Base-by-base conservation (phyloP, 1,139 yeast genomes). In the Pichia sp. region DNA sequence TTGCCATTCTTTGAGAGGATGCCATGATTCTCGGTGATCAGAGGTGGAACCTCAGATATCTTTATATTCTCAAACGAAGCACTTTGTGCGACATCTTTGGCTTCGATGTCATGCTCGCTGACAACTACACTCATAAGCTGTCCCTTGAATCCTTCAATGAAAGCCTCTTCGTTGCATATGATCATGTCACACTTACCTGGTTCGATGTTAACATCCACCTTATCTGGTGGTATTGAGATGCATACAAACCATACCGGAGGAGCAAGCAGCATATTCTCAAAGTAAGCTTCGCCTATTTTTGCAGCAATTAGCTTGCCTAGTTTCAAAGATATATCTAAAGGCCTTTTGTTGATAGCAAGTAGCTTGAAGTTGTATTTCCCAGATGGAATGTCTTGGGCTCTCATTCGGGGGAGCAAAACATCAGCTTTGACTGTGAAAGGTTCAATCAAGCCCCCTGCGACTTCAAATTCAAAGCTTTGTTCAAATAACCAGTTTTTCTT, bases 111-210 rank as follows among this genome's bases (percentile, higher is more conserved):
- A 23, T 50, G 50, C 8, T 41, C 22, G 16, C 39, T 31, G 22
- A 23, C 40, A 12, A 53, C 31, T 2, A 22, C 4, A 2, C 25
- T 13, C 4, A 13, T 2, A 1, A 55, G 6, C 0, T 36, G 10
- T 9, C 39, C 28, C 3, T 42, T 41, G 18, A 53, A 51, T 2
- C 7, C 3, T 2, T 19, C 30, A 18, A 50, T 23, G 13, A 51
- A 3, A 18, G 28, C 26, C 47, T 52, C 62, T 26, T 60, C 57
- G 37, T 64, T 61, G n/a, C 54, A 54, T 2, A 74, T 54, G 44
- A 72, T 47, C 3, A 74, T 63, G 57, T 74, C 76, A 46, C 73
- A 70, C 53, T 76, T 76, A 46, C 67, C 70, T 2, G 80, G 79
- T 54, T 76, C 80, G 25, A 76, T 65, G 54, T 75, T 75, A 1